These are phyloP conservation scores for Komagataella mondaviorum DNA, from an alignment of 805 yeast species.

Conservation along the genomic window DNA sequence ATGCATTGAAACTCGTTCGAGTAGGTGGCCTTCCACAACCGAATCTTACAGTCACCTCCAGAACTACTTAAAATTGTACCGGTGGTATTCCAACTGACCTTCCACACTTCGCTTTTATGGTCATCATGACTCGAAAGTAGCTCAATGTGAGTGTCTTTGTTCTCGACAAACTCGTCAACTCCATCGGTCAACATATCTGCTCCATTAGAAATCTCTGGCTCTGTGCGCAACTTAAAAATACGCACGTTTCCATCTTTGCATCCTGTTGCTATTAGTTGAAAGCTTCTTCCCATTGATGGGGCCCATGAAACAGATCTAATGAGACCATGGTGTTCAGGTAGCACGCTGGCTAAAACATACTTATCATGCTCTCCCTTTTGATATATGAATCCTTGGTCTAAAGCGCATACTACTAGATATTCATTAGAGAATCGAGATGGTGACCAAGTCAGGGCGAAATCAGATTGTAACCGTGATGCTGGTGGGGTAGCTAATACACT, in stretches of 20 bases:
- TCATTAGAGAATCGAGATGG: slow-evolving; percentile 75
- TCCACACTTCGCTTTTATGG: slow-evolving; percentile 88
- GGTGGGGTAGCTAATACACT: slow-evolving; percentile 57
- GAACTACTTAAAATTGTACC: slow-evolving; percentile 89
- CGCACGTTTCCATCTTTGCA: slow-evolving; percentile 91
- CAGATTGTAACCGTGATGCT: slow-evolving; percentile 71
- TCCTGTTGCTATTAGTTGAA: slow-evolving; percentile 85
- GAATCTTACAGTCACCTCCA: slow-evolving; percentile 88
- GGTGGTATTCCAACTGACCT: slow-evolving; percentile 88
- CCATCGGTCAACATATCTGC: neutral
- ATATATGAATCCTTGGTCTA: slow-evolving; percentile 81
- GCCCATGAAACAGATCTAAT: slow-evolving; percentile 93
- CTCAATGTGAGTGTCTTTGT: slow-evolving; percentile 27
- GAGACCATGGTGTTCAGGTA: slow-evolving; percentile 78
- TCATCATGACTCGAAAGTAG: slow-evolving; percentile 56
- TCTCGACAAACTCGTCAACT: neutral
- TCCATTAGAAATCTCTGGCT: slow-evolving; percentile 11
- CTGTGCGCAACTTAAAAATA: slow-evolving; percentile 58
- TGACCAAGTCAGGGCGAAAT: slow-evolving; percentile 83
- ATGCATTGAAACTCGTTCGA: slow-evolving; percentile 82
- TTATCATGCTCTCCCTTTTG: slow-evolving; percentile 33
- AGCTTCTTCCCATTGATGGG: slow-evolving; percentile 85
- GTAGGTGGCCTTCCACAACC: slow-evolving; percentile 86
- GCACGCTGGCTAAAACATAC: slow-evolving; percentile 40
- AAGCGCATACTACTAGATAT: slow-evolving; percentile 69